Evolutionary conservation across 2,329 filamentous ascomycete genomes (phyloP).

Genomic region (Chaetomiaceae sp.): DNA sequence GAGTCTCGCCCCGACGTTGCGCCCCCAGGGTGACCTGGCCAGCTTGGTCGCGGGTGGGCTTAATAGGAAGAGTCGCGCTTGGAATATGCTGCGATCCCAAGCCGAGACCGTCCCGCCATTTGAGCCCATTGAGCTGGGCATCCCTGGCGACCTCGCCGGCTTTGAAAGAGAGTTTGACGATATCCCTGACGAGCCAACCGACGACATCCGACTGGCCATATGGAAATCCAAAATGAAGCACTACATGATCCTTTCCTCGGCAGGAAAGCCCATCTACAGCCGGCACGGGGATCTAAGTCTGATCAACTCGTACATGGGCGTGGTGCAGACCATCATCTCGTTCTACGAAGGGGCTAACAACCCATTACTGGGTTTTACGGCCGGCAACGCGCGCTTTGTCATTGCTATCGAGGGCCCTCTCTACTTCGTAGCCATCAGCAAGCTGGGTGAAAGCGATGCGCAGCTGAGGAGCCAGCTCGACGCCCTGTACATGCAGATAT

Average conservation of each 20-base stretch:
- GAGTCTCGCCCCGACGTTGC: slow-evolving; percentile 61
- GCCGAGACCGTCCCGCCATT: slow-evolving; percentile 57
- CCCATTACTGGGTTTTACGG: slow-evolving; percentile 75
- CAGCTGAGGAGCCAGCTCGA: slow-evolving; percentile 86
- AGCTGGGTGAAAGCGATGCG: slow-evolving; percentile 82
- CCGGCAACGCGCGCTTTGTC: slow-evolving; percentile 81
- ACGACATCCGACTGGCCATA: slow-evolving; percentile 58
- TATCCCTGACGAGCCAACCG: slow-evolving; percentile 48
- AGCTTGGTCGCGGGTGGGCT: slow-evolving; percentile 73
- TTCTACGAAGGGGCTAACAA: slow-evolving; percentile 84
- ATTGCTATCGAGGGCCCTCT: slow-evolving; percentile 79
- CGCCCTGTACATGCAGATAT: slow-evolving; percentile 94
- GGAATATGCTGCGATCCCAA: slow-evolving; percentile 62
- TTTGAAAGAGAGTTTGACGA: slow-evolving; percentile 77
- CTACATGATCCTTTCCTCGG: slow-evolving; percentile 92
- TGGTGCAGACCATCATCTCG: slow-evolving; percentile 95
- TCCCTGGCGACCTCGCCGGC: slow-evolving; percentile 53
- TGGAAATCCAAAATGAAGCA: slow-evolving; percentile 97
- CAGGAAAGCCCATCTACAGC: slow-evolving; percentile 96
- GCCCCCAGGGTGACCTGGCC: slow-evolving; percentile 65
- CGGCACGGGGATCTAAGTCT: slow-evolving; percentile 85
- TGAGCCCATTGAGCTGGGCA: slow-evolving; percentile 43
- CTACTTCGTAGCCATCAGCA: slow-evolving; percentile 90
- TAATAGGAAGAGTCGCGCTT: slow-evolving; percentile 61
- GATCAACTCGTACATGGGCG: slow-evolving; percentile 89